A percentile compares a stretch with the other conserved stretches of the same genome.
These are phyloP conservation scores for Kalmusia sp. DNA, from an alignment of 2,329 filamentous ascomycete species.

Conservation along the genomic window DNA sequence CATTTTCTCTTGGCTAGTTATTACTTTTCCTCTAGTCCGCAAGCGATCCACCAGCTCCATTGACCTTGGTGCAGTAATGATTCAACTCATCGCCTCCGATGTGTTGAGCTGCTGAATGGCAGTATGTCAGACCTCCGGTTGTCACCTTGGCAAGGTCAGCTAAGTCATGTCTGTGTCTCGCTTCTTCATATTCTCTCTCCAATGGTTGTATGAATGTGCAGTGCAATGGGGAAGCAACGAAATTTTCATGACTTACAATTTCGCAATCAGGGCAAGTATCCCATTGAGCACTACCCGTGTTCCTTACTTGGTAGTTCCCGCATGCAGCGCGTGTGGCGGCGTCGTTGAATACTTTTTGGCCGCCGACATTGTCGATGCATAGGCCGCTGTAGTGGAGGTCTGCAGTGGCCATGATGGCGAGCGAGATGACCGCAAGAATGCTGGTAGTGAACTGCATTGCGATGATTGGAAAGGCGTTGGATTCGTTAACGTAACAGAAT, in stretches of 20 bases:
- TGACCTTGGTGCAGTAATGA: slow-evolving; percentile 35
- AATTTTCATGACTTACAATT: slow-evolving; percentile 21
- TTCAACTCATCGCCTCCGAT: slow-evolving; percentile 38
- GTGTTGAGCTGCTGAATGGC: slow-evolving; percentile 29
- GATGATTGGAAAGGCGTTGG: slow-evolving; percentile 1
- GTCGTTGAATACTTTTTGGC: slow-evolving; percentile 29
- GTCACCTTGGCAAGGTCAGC: not conserved
- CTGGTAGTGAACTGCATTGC: slow-evolving; percentile 29
- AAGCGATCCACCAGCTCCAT: slow-evolving; percentile 19
- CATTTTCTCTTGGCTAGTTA: too few species aligned
- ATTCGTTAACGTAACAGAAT: too few species aligned
- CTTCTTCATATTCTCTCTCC: not conserved
- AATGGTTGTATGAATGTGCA: not conserved
- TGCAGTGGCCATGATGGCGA: slow-evolving; percentile 23
- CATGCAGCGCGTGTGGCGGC: slow-evolving; percentile 30
- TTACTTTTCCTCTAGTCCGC: too few species aligned
- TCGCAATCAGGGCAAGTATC: slow-evolving; percentile 37
- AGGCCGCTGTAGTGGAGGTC: slow-evolving; percentile 28
- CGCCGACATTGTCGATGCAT: slow-evolving; percentile 26
- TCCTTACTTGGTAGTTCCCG: slow-evolving; percentile 27
- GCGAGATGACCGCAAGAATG: slow-evolving; percentile 18
- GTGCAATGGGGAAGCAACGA: too few species aligned
- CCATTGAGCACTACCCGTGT: slow-evolving; percentile 35
- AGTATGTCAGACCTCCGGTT: slow-evolving; percentile 27
- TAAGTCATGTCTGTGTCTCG: not conserved